These are phyloP conservation scores for Geotrichum citri-aurantii DNA, from an alignment of 1,139 yeast genomes.

Conservation along the genomic window DNA sequence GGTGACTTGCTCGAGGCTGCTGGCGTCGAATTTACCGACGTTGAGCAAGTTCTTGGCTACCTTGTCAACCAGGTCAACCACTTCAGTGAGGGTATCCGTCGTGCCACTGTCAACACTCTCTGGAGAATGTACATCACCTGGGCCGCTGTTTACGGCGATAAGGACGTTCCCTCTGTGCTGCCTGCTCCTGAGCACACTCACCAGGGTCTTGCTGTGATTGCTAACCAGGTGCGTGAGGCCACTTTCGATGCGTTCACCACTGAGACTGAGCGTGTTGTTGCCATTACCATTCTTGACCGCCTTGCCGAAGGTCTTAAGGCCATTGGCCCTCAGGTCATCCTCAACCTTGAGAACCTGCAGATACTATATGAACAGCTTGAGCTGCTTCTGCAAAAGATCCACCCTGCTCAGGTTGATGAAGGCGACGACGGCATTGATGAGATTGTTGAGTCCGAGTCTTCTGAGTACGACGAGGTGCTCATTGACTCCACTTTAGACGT, in stretches of 20 bases:
- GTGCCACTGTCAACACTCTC: conserved; percentile 72
- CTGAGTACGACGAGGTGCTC: conserved; percentile 83
- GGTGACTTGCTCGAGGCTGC: conserved; percentile 86
- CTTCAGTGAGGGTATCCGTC: conserved; percentile 83
- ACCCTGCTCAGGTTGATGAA: conserved; percentile 65
- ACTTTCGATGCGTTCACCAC: conserved; percentile 61
- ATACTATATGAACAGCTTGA: conserved; percentile 62
- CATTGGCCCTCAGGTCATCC: conserved; percentile 67
- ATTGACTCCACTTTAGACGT: conserved; percentile 85
- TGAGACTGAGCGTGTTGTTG: conserved; percentile 78
- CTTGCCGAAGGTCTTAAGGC: conserved; percentile 62
- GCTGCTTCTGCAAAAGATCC: conserved; percentile 70
- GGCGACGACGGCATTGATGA: conserved; percentile 53
- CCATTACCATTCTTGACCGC: conserved; percentile 70
- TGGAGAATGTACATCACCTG: conserved; percentile 79
- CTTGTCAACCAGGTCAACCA: conserved; percentile 72
- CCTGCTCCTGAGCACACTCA: conserved; percentile 42
- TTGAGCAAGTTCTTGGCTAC: conserved; percentile 62
- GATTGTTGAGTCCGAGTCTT: conserved; percentile 51
- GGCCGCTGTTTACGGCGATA: conserved; percentile 43
- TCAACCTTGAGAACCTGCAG: conserved; percentile 57
- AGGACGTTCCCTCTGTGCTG: conserved; percentile 64
- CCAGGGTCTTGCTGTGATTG: conserved; percentile 48
- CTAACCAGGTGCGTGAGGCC: conserved; percentile 59
- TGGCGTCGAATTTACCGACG: conserved; percentile 71